Evolutionary conservation across 1,284 basidiomycete species (phyloP), one percentile per base, ranked within the genome.

Genomic region (Hortiboletus rubellus): DNA sequence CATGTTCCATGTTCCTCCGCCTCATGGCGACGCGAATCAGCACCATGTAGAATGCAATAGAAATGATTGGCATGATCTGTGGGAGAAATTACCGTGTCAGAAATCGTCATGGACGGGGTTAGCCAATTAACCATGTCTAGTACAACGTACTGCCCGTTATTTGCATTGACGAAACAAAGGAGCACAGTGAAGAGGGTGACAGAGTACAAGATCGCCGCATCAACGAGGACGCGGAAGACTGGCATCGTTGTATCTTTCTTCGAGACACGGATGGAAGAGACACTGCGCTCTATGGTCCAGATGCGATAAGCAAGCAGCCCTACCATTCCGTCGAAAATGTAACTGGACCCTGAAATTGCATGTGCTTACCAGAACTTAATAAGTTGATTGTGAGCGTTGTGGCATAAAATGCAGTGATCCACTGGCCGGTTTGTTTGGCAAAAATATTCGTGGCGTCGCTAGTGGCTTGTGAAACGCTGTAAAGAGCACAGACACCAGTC

Each of bases 171-270:
- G 57, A 73, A 75, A 18, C 68, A 67, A 31, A 74, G 57, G 22
- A 76, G 68, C 14, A 69, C 67, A 18, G 69, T 61, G 47, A 72
- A 66, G 52, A 74, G 68, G 2, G 72, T 66, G 46, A 68, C 57
- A 7, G 72, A 72, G 59, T 74, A 74, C 12, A 75, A 59, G 3
- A 65, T 60, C 5, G 68, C 74, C 18, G 72, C 67, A 62, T 75
- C 74, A 52, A 75, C 62, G 33, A 74, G 62, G 27, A 72, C 67
- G 33, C 66, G 64, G 6, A 74, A 46, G 10, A 74, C 60, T 3
- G 69, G 69, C 30, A 60, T 63, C 36, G 38, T 10, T 38, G 18
- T 31, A 14, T 24, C 22, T 24, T 45, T 37, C 11, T 27, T 27
- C 6, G 46, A 52, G 8, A 24, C 3, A 9, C 47, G 58, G 2